Evolutionary conservation across 805 yeast genomes (phyloP).

Genomic region (Clavispora phyllophila): DNA sequence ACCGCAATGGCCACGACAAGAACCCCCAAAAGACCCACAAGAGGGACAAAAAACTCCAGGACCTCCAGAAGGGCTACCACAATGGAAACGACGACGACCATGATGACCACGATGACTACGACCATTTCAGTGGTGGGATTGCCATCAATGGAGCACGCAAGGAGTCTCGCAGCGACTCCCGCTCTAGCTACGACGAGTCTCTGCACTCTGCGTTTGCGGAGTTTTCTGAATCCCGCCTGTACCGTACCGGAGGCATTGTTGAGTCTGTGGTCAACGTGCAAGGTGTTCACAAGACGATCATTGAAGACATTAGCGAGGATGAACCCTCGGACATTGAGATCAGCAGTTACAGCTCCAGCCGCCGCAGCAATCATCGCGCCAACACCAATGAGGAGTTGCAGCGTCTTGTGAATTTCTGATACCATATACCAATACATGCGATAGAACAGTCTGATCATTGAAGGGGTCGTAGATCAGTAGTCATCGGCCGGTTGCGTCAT

Average conservation of each 20-base stretch:
- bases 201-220: slow-evolving; percentile 12
- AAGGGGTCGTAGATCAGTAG: too few relatives aligned
- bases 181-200: slow-evolving; percentile 1
- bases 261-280: slow-evolving; percentile 80
- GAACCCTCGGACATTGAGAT: slow-evolving; percentile 26
- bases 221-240: slow-evolving; percentile 31
- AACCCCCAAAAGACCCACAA: not conserved
- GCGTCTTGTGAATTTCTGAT: slow-evolving; percentile 12
- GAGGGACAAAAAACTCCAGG: too few relatives aligned
- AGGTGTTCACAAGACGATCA: slow-evolving; percentile 82
- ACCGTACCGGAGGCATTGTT: slow-evolving; percentile 59
- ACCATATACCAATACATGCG: too few relatives aligned
- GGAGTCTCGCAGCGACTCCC: not conserved
- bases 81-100: too few relatives aligned
- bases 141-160: not conserved
- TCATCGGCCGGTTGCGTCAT: too few relatives aligned
- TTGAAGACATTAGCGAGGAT: slow-evolving; percentile 55
- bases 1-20: not conserved
- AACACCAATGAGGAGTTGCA: slow-evolving; percentile 13
- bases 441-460: too few relatives aligned
- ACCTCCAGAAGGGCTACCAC: too few relatives aligned
- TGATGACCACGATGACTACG: too few relatives aligned
- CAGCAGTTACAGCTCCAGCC: slow-evolving; percentile 4
- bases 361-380: slow-evolving; percentile 3
- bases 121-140: not conserved